Conservation (phyloP, 2,329 filamentous ascomycete species). For the Lachnum nothofagi region DNA sequence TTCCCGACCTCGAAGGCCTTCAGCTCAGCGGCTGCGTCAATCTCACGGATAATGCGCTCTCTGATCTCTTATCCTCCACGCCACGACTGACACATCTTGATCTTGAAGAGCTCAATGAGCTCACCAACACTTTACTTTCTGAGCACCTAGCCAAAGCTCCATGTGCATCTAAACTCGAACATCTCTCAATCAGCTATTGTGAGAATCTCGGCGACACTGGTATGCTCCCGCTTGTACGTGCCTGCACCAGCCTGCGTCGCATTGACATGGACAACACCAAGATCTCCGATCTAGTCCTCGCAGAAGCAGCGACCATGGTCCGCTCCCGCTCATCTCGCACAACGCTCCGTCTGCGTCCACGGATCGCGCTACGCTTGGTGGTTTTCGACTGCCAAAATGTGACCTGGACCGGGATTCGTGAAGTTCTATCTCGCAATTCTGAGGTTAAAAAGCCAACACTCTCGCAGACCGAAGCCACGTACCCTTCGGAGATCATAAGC, state of each 20-base stretch:
- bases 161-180: conserved; percentile 65
- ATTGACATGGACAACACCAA: conserved; percentile 92
- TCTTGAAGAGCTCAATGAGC: conserved; percentile 72
- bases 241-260: conserved; percentile 62
- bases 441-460: conserved; percentile 54
- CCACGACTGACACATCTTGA: conserved; percentile 81
- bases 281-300: conserved; percentile 77
- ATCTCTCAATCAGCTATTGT: conserved; percentile 86
- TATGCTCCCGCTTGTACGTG: conserved; percentile 75
- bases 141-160: conserved; percentile 71
- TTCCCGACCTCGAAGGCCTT: conserved; percentile 76
- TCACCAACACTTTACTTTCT: conserved; percentile 70
- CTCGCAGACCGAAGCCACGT: conserved; percentile 34
- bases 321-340: conserved; percentile 51
- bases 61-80: conserved; percentile 66
- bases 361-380: conserved; percentile 63
- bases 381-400: conserved; percentile 90
- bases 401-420: conserved; percentile 85
- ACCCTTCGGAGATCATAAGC: conserved; percentile 72
- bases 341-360: conserved; percentile 26
- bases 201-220: conserved; percentile 78
- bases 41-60: conserved; percentile 68
- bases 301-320: conserved; percentile 79
- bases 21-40: conserved; percentile 73
- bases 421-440: conserved; percentile 80